Conservation (phyloP, 345 rosid genomes). For the Gossypium ekmanianum region DNA sequence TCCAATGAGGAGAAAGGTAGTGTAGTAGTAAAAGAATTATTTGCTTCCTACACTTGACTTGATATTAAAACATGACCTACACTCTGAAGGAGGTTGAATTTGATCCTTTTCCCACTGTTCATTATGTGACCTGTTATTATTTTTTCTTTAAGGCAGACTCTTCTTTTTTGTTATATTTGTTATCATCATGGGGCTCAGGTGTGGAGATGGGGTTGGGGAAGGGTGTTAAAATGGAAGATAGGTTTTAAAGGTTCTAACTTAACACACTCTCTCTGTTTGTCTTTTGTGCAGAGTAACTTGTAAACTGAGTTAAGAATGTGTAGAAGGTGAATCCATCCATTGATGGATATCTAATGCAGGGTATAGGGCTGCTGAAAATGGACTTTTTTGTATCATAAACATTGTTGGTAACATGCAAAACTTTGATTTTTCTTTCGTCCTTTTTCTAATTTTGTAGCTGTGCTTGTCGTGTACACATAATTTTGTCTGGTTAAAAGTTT, state of each 20-base stretch:
- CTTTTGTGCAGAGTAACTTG: conserved; percentile 40
- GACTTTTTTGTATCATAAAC: conserved; percentile 43
- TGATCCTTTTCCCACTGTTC: neutral
- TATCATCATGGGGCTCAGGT: neutral
- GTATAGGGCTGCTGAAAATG: conserved; percentile 26
- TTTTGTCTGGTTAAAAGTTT: conserved; percentile 16
- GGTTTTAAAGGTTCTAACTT: neutral
- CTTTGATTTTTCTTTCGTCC: conserved; percentile 10
- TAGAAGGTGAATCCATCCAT: conserved; percentile 37
- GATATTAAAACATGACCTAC: neutral
- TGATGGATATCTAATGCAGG: conserved; percentile 29
- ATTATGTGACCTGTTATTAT: neutral
- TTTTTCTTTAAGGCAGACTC: neutral
- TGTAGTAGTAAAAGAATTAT: neutral
- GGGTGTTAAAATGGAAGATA: neutral
- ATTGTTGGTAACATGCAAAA: conserved; percentile 26
- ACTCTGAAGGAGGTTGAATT: neutral
- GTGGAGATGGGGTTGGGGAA: neutral
- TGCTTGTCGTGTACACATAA: neutral
- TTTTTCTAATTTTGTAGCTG: conserved; percentile 12
- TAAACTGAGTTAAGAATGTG: conserved; percentile 32
- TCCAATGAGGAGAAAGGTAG: neutral
- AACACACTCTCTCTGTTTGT: neutral
- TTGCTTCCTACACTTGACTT: neutral
- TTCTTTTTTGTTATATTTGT: neutral